Percentiles rank a stretch among this genome's conserved stretches.
phyloP scores from a whole-genome alignment of 1,139 yeast genomes.

The Pichia kudriavzevii region DNA sequence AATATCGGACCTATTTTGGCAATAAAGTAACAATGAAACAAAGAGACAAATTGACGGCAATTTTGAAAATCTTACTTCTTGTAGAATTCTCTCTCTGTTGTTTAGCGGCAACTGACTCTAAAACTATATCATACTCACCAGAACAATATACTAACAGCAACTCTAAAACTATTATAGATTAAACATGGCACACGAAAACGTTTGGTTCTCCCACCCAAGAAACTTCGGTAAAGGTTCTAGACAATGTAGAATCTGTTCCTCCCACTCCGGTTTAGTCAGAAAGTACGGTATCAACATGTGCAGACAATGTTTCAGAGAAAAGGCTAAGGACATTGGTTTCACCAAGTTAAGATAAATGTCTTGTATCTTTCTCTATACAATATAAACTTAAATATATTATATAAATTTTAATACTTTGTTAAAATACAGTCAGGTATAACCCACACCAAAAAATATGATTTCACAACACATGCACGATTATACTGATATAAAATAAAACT shows the following conservation, averaged over 20 bases:
- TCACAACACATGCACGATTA: too few species aligned
- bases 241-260: constrained; percentile 98
- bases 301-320: constrained; percentile 99
- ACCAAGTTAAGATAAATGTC: constrained; percentile 85
- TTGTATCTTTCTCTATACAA: constrained; percentile 7
- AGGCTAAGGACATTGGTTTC: constrained; percentile 98
- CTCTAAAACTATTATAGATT: constrained; percentile 3
- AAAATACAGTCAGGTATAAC: too few species aligned
- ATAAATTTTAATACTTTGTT: constrained; percentile 4
- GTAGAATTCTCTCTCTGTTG: too few species aligned
- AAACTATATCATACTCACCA: too few species aligned
- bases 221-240: constrained; percentile 99
- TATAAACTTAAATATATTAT: constrained; percentile 6
- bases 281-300: constrained; percentile 99
- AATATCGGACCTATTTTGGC: too few species aligned
- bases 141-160: constrained; percentile 13
- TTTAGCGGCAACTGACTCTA: too few species aligned
- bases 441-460: too few species aligned
- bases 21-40: too few species aligned
- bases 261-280: constrained; percentile 99
- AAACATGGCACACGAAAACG: constrained; percentile 98
- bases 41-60: too few species aligned
- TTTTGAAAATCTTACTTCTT: too few species aligned
- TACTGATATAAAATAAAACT: too few species aligned
- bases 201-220: constrained; percentile 99